Evolutionary conservation across 169 alveolate species (phyloP).

Genomic region (Amoebophrya sp.): DNA sequence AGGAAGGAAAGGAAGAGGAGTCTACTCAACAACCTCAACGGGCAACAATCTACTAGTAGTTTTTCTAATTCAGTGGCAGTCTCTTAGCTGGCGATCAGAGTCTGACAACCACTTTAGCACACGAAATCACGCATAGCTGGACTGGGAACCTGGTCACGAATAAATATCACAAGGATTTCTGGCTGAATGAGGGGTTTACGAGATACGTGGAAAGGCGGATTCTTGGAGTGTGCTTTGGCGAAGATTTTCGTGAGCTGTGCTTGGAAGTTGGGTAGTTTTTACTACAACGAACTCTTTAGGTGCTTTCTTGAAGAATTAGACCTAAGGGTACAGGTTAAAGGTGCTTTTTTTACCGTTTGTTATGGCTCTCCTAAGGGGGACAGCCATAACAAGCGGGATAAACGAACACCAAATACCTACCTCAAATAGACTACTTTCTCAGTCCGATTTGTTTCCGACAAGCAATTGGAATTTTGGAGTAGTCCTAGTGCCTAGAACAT

Average conservation of each 20-base stretch:
- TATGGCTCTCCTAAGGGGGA: too few species aligned
- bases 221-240: slow-evolving; percentile 54
- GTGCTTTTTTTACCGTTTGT: too few species aligned
- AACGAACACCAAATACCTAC: too few species aligned
- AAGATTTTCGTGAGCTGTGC: slow-evolving; percentile 47
- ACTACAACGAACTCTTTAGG: too few species aligned
- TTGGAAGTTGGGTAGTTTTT: too few species aligned
- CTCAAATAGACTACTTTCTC: too few species aligned
- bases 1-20: not conserved
- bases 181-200: slow-evolving; percentile 84
- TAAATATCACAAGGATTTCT: slow-evolving; percentile 53
- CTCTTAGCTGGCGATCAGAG: slow-evolving; percentile 73
- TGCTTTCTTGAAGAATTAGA: too few species aligned
- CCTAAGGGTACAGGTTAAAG: too few species aligned
- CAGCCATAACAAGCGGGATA: too few species aligned
- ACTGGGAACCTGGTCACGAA: slow-evolving; percentile 75
- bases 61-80: slow-evolving; percentile 56
- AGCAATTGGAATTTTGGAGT: too few species aligned
- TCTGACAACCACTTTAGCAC: slow-evolving; percentile 61
- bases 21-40: not conserved
- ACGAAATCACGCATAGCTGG: slow-evolving; percentile 81
- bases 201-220: slow-evolving; percentile 69
- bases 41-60: not conserved
- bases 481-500: too few species aligned
- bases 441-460: too few species aligned